Evolutionary conservation across 176 grass and related monocot genomes (phyloP).

Genomic region (Cymbopogon citratus): DNA sequence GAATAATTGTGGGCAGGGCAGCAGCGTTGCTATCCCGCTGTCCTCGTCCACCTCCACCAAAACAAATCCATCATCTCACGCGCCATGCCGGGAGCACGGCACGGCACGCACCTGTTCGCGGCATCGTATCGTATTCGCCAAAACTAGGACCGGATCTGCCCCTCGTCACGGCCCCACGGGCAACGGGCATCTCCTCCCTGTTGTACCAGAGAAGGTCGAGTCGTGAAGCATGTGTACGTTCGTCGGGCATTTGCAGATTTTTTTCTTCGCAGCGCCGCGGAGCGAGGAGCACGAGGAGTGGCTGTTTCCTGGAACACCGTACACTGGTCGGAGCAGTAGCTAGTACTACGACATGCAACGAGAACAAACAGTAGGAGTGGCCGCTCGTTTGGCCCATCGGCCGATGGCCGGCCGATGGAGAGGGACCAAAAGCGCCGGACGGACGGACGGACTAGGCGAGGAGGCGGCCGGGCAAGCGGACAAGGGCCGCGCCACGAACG

Average conservation of each 20-base stretch:
- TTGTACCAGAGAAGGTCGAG: background rate
- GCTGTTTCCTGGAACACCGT: background rate
- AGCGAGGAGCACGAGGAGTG: slow-evolving; percentile 8
- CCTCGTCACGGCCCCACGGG: background rate
- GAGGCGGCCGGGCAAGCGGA: background rate
- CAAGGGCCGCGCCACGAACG: background rate
- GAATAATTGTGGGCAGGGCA: too few species aligned
- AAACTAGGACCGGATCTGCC: background rate
- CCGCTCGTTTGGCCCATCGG: background rate
- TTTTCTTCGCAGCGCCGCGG: background rate
- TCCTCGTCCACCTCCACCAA: background rate
- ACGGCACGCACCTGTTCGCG: background rate
- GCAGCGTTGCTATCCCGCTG: background rate
- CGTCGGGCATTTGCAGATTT: background rate
- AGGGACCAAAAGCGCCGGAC: slow-evolving; percentile 10
- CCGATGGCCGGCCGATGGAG: too few species aligned
- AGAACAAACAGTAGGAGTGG: too few species aligned
- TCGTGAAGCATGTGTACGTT: background rate
- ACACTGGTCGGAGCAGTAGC: background rate
- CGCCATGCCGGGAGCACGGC: background rate
- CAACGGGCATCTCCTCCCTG: slow-evolving; percentile 4
- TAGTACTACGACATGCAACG: too few species aligned
- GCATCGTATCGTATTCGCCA: background rate
- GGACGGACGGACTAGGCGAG: background rate
- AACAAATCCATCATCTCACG: background rate